phyloP scores from a whole-genome alignment of 176 grass and related monocot species.

The Tillandsia fasciculata region DNA sequence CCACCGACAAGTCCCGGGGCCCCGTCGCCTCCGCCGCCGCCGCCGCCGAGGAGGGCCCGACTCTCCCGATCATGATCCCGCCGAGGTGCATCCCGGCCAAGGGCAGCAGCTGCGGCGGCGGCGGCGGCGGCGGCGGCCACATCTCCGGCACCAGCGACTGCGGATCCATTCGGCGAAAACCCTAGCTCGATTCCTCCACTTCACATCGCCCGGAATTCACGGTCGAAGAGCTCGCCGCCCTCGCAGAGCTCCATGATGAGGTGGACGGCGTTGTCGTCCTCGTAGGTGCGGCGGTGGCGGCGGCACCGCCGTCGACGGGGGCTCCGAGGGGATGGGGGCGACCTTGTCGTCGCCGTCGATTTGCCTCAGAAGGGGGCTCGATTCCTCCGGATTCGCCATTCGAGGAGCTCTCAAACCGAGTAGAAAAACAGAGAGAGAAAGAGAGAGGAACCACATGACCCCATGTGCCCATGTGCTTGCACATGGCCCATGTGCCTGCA shows the following conservation, averaged over 20 bases:
- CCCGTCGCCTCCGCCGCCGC: neutral
- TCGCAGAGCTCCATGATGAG: constrained; percentile 89
- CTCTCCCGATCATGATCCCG: too few species aligned
- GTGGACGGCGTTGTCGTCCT: constrained; percentile 75
- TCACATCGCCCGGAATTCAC: neutral
- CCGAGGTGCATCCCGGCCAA: neutral
- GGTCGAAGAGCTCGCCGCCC: constrained; percentile 78
- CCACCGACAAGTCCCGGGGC: neutral
- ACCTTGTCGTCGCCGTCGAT: too few species aligned
- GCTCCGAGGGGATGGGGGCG: too few species aligned
- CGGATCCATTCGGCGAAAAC: constrained; percentile 14
- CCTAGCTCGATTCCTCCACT: neutral
- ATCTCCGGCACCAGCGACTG: constrained; percentile 12
- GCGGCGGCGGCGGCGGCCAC: neutral
- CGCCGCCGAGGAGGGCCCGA: neutral
- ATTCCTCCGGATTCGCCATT: too few species aligned
- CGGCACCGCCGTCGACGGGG: too few species aligned
- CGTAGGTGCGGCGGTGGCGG: too few species aligned
- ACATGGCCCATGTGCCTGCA: too few species aligned
- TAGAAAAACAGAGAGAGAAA: too few species aligned
- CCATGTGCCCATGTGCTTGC: too few species aligned
- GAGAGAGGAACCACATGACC: too few species aligned
- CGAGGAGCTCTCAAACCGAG: too few species aligned
- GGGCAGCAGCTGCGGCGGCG: neutral
- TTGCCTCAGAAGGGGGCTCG: too few species aligned